phyloP scores from a whole-genome alignment of 2,329 filamentous ascomycete species.

The Dactylonectria estremocensis region DNA sequence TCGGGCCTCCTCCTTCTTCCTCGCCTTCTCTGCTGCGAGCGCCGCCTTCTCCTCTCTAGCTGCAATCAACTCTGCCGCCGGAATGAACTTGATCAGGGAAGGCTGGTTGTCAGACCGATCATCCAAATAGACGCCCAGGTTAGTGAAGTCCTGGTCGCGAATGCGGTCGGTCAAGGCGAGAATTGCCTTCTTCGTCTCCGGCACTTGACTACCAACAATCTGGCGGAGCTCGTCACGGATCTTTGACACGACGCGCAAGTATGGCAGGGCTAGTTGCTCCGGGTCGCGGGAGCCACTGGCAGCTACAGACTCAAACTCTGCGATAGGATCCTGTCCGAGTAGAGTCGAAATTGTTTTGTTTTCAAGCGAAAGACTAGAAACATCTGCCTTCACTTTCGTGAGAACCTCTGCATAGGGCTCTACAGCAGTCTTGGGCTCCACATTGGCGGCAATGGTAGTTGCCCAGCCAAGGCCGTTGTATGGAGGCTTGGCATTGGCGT shows the following conservation, averaged over 20 bases:
- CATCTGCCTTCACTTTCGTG: slow-evolving; percentile 62
- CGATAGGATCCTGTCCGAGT: slow-evolving; percentile 60
- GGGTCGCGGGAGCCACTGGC: slow-evolving; percentile 64
- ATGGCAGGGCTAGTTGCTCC: slow-evolving; percentile 69
- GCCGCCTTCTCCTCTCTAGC: slow-evolving; percentile 73
- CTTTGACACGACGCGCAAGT: slow-evolving; percentile 68
- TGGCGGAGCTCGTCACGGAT: slow-evolving; percentile 75
- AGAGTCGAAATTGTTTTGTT: slow-evolving; percentile 62
- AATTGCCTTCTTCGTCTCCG: slow-evolving; percentile 77
- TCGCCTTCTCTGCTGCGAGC: slow-evolving; percentile 72
- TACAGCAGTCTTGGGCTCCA: slow-evolving; percentile 63
- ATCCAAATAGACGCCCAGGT: slow-evolving; percentile 89
- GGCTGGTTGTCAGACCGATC: slow-evolving; percentile 78
- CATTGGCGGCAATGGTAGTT: slow-evolving; percentile 56
- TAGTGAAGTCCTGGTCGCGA: slow-evolving; percentile 85
- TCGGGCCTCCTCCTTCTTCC: slow-evolving; percentile 69
- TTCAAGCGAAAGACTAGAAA: slow-evolving; percentile 64
- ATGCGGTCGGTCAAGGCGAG: slow-evolving; percentile 84
- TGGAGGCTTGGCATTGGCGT: slow-evolving; percentile 70
- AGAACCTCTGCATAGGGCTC: slow-evolving; percentile 64
- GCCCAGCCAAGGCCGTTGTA: slow-evolving; percentile 73
- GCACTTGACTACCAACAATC: slow-evolving; percentile 62
- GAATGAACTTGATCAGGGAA: slow-evolving; percentile 80
- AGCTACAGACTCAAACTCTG: slow-evolving; percentile 64
- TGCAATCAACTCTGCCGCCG: slow-evolving; percentile 70